A percentile compares a stretch with the other conserved stretches of the same genome.
Evolutionary conservation across 768 basidiomycete genomes (phyloP).

Genomic region (Podaxis sp.): DNA sequence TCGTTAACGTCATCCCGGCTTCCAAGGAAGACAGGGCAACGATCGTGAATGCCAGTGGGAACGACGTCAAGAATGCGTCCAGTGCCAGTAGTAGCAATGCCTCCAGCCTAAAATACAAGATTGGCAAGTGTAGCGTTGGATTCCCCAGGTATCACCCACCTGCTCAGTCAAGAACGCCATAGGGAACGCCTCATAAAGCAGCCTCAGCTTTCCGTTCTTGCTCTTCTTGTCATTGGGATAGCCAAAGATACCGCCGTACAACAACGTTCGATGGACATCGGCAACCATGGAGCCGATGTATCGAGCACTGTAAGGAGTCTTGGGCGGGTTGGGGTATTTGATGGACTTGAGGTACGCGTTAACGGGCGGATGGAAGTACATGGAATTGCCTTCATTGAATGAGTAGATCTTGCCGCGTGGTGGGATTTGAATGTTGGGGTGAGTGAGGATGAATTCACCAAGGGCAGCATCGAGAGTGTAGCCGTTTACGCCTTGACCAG

Average conservation of each 20-base stretch:
- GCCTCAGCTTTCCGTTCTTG: constrained; percentile 90
- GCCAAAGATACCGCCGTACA: constrained; percentile 98
- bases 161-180: constrained; percentile 96
- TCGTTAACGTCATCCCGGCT: constrained; percentile 92
- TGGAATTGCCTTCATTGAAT: constrained; percentile 97
- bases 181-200: constrained; percentile 97
- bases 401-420: constrained; percentile 98
- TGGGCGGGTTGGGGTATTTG: constrained; percentile 81
- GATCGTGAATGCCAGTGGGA: constrained; percentile 84
- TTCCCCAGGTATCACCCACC: constrained; percentile 37
- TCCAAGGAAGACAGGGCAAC: constrained; percentile 92
- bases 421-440: constrained; percentile 95
- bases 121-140: not conserved
- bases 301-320: constrained; percentile 85
- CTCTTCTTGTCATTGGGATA: constrained; percentile 98
- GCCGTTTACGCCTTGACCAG: constrained; percentile 94
- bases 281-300: constrained; percentile 99
- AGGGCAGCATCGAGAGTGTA: constrained; percentile 95
- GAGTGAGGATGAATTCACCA: constrained; percentile 98
- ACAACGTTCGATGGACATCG: constrained; percentile 92
- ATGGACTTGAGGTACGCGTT: constrained; percentile 83
- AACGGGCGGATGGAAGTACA: constrained; percentile 89
- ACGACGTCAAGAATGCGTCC: constrained; percentile 89
- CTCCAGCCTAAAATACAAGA: constrained; percentile 70
- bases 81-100: constrained; percentile 94